phyloP scores from a whole-genome alignment of 371 early-diverging fungal genomes.

The Dentiscutata heterogama region DNA sequence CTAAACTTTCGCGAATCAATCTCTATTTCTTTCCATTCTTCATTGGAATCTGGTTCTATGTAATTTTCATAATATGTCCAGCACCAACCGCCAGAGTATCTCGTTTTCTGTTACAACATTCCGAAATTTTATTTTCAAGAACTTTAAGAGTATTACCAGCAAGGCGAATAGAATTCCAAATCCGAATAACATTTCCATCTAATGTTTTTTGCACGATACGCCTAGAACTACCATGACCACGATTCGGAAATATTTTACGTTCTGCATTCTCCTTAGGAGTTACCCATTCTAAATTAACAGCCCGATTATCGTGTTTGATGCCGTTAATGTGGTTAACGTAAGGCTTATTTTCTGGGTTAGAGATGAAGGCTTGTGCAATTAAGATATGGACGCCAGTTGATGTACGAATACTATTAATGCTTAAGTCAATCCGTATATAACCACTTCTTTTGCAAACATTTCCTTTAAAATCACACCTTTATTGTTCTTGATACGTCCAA shows the following conservation, averaged over 20 bases:
- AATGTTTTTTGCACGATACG: background rate
- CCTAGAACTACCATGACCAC: conserved; percentile 24
- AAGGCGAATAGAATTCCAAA: conserved; percentile 8
- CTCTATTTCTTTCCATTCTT: conserved; percentile 38
- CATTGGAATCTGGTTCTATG: conserved; percentile 1
- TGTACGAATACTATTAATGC: conserved; percentile 26
- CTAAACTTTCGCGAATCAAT: conserved; percentile 16
- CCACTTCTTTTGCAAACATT: conserved; percentile 23
- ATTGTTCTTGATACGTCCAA: conserved; percentile 27
- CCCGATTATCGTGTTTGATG: conserved; percentile 39
- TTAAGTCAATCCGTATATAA: conserved; percentile 26
- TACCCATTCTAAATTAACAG: conserved; percentile 42
- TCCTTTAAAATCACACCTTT: conserved; percentile 29
- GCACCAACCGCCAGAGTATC: background rate
- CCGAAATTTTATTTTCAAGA: conserved; percentile 10
- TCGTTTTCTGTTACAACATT: conserved; percentile 11
- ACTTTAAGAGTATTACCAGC: background rate
- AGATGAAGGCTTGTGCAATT: conserved; percentile 16
- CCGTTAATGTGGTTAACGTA: conserved; percentile 39
- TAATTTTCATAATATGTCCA: conserved; percentile 25
- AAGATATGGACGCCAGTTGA: background rate
- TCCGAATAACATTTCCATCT: background rate
- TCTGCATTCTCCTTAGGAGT: conserved; percentile 39
- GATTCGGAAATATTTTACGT: conserved; percentile 35
- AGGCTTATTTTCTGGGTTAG: conserved; percentile 27